Evolutionary conservation across 371 early-diverging fungal species (phyloP), one percentile per base, ranked within the genome.

Genomic region (Rhizomucor pusillus): DNA sequence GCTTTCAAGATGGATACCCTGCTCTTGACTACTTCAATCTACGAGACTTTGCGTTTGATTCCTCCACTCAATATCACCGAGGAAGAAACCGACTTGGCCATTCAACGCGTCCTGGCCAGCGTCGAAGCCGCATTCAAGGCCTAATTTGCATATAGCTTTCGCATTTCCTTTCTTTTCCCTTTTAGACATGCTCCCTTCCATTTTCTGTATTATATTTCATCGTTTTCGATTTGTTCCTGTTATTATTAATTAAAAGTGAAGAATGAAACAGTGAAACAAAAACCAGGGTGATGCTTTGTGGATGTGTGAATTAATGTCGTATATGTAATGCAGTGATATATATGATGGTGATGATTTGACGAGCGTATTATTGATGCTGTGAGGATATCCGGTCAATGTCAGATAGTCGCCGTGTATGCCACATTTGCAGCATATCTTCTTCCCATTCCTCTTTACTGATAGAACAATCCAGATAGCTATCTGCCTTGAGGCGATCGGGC

Each of bases 11-110:
- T 58, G 34, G 76, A 82, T 58, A 73, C 77, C 29, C 50, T 83
- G 13, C 9, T 83, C 20, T 67, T 83, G 58, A 79, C 74, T 13
- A 79, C 80, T n/a, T 75, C 80, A 35, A 73, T 76, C 35, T 81
- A 79, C 43, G 80, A 83, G 44, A 81, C 81, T 5, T 54, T 83
- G 11, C 74, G 84, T 47, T 56, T 83, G 19, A 80, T 81, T 62
- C 84, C 84, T 40, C 74, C 84, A 19, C 66, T 83, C 49, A 83
- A 56, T 47, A 76, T 81, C 16, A 75, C 72, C 51, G 60, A 76
- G 50, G 75, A 76, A 59, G 84, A 83, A 44, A 69, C 71, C 10
- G 68, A 70, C 16, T 53, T 73, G 49, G 76, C 77, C 20, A 55
- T 80, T 45, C 65, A 77, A 22, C 62, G 59, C 29, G 61, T 82